Base-by-base conservation (phyloP, 2,329 filamentous ascomycete species). In the Clathrospora elynae region DNA sequence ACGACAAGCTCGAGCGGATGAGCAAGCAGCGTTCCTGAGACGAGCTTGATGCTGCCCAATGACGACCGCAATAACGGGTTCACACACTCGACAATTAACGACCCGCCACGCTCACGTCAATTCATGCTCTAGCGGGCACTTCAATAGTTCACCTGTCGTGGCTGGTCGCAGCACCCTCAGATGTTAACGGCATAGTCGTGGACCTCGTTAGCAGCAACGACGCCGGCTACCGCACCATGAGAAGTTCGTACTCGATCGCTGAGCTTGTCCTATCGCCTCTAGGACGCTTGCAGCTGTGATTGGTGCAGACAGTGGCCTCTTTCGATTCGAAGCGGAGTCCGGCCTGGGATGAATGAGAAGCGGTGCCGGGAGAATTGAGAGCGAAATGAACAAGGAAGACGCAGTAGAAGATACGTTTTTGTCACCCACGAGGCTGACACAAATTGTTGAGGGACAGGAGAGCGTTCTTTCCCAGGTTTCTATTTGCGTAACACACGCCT, bases 1-100 rank as follows among this genome's bases (percentile, higher is more conserved):
- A 42, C 43, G 29, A 37, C 43, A 17, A 46, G 43, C 43, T 37
- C 33, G 32, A 42, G 32, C 38, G 40, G 39, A 26, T 29, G 43
- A 42, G 43, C 42, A 42, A 42, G 42, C 32, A 42, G 42, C 24
- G 35, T 31, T 23, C 20, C 20, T 23, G 20, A 23, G 20, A 23
- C 25, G 43, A 42, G 35, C 35, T 51, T 33, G 30, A 42, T 42
- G 33, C 40, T 47, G 40, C 50, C 39, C 42, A 45, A 49, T 46
- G 46, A 37, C 46, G 49, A 29, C 30, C 17, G 38, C 29, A 31
- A 28, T 25, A 31, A 46, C 34, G 24, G 26, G 34, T 31, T 36
- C 42, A 33, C 24, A 38, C 43, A 38, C 43, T 42, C 43, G n/a
- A n/a, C 43, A 46, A 46, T 46, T 33, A 46, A n/a, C n/a, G 39